Percentiles rank a stretch among this genome's conserved stretches.
Evolutionary conservation across 441 rosid genomes (phyloP).

Genomic region (Gossypium schwendimanii): DNA sequence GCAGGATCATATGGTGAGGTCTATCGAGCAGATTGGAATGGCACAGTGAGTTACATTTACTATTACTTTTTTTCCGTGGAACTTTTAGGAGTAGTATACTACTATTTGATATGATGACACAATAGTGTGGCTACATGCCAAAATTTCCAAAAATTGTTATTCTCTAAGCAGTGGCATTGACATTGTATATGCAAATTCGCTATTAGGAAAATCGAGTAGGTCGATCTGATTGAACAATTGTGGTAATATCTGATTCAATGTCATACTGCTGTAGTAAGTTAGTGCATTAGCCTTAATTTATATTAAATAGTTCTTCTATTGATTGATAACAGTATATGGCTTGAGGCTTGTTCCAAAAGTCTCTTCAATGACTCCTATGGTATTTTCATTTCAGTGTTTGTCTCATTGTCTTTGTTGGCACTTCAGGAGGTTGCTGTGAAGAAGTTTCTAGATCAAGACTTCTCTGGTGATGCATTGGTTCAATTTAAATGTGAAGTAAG

Average conservation of each 20-base stretch:
- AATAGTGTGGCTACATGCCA: not conserved
- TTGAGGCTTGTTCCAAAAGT: conserved; percentile 7
- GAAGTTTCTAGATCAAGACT: conserved; percentile 89
- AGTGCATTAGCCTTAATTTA: not conserved
- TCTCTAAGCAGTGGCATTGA: not conserved
- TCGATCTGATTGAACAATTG: not conserved
- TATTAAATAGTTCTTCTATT: not conserved
- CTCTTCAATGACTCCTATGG: not conserved
- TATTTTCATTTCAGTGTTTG: not conserved
- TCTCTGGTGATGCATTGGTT: conserved; percentile 80
- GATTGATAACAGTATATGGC: not conserved
- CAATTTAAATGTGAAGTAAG: conserved; percentile 90
- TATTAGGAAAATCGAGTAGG: not conserved
- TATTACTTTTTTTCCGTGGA: not conserved
- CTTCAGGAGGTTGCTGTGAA: conserved; percentile 98
- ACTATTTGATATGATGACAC: conserved; percentile 8
- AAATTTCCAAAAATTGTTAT: not conserved
- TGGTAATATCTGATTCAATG: not conserved
- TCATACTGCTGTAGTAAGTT: not conserved
- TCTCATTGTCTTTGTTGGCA: conserved; percentile 13
- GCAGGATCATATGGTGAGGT: conserved; percentile 98
- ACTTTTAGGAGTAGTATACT: conserved; percentile 7
- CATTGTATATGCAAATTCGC: not conserved
- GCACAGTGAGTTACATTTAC: conserved; percentile 69
- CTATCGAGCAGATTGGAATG: conserved; percentile 87